Percentiles rank a stretch among this genome's conserved stretches.
Conservation (phyloP, 495 filamentous ascomycete species). For the Penicillium angulare region DNA sequence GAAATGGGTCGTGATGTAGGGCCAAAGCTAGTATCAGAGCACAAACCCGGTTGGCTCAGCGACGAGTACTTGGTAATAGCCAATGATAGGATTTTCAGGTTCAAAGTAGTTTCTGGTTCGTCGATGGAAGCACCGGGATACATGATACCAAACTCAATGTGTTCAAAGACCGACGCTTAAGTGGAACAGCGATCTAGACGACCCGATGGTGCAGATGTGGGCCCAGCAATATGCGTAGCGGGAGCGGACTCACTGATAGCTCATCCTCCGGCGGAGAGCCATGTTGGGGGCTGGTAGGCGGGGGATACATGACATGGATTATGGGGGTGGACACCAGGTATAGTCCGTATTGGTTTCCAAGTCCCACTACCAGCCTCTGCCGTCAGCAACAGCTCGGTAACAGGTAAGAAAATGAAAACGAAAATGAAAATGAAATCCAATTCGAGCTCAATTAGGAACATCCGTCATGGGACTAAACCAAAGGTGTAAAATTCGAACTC, state of each 20-base stretch:
- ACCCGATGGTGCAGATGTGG: constrained; percentile 10
- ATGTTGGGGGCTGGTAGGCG: background rate
- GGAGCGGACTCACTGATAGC: constrained; percentile 6
- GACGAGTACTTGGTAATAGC: constrained; percentile 10
- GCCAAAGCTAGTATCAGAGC: constrained; percentile 11
- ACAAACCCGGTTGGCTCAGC: constrained; percentile 17
- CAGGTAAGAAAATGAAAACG: too few relatives aligned
- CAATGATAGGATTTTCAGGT: constrained; percentile 10
- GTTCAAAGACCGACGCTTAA: constrained; percentile 5
- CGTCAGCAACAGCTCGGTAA: too few relatives aligned
- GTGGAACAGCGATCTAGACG: constrained; percentile 10
- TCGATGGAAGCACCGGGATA: constrained; percentile 3
- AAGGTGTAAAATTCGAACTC: background rate
- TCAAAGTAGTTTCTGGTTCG: constrained; percentile 7
- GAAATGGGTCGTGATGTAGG: constrained; percentile 11
- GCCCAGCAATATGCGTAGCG: constrained; percentile 13
- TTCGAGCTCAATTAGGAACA: background rate
- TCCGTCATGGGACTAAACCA: constrained; percentile 5
- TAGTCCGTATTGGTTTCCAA: background rate
- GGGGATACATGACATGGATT: background rate
- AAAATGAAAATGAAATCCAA: too few relatives aligned
- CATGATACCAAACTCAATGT: constrained; percentile 12
- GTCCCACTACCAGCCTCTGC: background rate
- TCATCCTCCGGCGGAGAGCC: background rate
- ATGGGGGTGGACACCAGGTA: too few relatives aligned